Evolutionary conservation across 768 basidiomycete genomes (phyloP), one percentile per base, ranked within the genome.

Genomic region (Tylopilus sp.): DNA sequence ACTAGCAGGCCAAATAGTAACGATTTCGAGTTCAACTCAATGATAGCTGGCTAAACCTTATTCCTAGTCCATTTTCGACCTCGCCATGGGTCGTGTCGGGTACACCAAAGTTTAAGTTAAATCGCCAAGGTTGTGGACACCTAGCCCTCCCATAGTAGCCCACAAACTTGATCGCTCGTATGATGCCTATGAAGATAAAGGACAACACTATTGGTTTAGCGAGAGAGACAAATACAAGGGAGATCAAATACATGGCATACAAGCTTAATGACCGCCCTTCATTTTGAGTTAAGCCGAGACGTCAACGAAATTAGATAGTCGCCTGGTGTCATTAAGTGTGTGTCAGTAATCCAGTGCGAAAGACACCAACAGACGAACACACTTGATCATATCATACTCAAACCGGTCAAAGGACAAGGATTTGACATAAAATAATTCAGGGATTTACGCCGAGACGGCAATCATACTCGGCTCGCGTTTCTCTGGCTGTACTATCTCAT

Each of bases 401-500:
- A 34, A n/a, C 13, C 6, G 11, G 31, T 29, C 6, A 16, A 36
- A 24, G 17, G 16, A 43, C 19, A 6, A 14, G 4, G 28, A 30
- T 3, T 44, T 29, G 14, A 9, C 2, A 41, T n/a, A 16, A 22
- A n/a, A 25, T 16, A 12, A 37, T 13, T 14, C 7, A 5, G 5
- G 2, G n/a, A 16, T 44, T 59, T 48, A 68, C 6, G 64, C 66
- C 3, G 59, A 62, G 36, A 54, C 47, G 6, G 56, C 34, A 12
- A 68, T 37, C 45, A 58, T n/a, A 17, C 44, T 33, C 1, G 48
- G 49, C 55, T 67, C 59, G 21, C 54, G 54, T 49, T 71, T 71
- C 24, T 57, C 66, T 8, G 55, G 43, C 50, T 53, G 49, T 25
- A 48, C n/a, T n/a, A n/a, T 52, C 17, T 74, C 78, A 5, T 78